These are phyloP conservation scores for Hyphodiscus sp. DNA, from an alignment of 2,329 filamentous ascomycete genomes.

Conservation along the genomic window DNA sequence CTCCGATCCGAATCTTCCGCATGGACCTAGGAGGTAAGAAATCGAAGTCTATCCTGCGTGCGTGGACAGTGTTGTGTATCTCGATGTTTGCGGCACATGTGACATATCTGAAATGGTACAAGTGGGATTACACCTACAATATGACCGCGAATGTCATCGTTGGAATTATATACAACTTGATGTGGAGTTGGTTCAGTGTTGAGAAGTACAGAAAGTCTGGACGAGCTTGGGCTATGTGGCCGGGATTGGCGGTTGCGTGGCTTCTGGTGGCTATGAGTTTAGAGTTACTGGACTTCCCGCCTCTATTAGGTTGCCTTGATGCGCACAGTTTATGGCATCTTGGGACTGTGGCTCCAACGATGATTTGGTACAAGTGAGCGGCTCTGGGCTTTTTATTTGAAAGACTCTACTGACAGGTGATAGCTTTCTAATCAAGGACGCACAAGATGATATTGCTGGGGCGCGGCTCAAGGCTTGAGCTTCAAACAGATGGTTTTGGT, in stretches of 20 bases:
- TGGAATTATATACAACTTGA: slow-evolving; percentile 70
- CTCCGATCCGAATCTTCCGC: slow-evolving; percentile 73
- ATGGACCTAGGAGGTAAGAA: slow-evolving; percentile 54
- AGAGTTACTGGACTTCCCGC: slow-evolving; percentile 90
- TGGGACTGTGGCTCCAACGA: slow-evolving; percentile 79
- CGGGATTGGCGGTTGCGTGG: slow-evolving; percentile 86
- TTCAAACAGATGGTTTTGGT: too few relatives aligned
- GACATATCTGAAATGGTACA: slow-evolving; percentile 74
- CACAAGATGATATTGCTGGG: slow-evolving; percentile 71
- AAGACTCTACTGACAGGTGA: slow-evolving; percentile 3
- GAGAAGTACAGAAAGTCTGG: slow-evolving; percentile 64
- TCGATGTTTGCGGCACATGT: slow-evolving; percentile 70
- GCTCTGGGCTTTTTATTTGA: neutral
- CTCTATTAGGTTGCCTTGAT: slow-evolving; percentile 74
- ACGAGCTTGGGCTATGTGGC: slow-evolving; percentile 79
- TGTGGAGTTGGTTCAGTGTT: slow-evolving; percentile 85
- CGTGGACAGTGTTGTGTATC: slow-evolving; percentile 72
- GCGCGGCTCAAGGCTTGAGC: slow-evolving; percentile 62
- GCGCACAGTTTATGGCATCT: slow-evolving; percentile 96
- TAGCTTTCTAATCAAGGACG: slow-evolving; percentile 83
- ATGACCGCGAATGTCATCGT: slow-evolving; percentile 89
- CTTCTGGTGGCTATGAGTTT: slow-evolving; percentile 90
- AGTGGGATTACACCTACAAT: slow-evolving; percentile 96
- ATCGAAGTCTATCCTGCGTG: slow-evolving; percentile 45
- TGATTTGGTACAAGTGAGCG: slow-evolving; percentile 92